Conservation (phyloP, 371 early-diverging fungal species). For the Vairimorpha ceranae region DNA sequence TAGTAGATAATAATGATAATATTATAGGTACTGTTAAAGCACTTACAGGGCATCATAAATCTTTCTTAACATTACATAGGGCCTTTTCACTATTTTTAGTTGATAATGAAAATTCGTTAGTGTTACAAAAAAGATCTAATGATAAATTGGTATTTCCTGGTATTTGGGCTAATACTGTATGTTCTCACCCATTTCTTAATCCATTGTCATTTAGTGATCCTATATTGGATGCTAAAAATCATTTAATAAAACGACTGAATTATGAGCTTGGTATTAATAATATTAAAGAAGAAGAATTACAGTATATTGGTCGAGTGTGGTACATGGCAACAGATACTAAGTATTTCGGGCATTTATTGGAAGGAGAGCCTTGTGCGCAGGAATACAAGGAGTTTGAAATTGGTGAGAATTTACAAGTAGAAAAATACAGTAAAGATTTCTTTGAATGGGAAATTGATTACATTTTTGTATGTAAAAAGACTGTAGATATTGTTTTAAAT, state of each 20-base stretch:
- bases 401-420: neutral
- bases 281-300: slow-evolving; percentile 11
- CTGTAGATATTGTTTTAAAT: neutral
- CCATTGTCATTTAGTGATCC: slow-evolving; percentile 22
- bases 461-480: slow-evolving; percentile 18
- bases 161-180: slow-evolving; percentile 39
- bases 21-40: slow-evolving; percentile 39
- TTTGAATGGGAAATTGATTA: slow-evolving; percentile 37
- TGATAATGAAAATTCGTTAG: slow-evolving; percentile 8
- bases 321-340: slow-evolving; percentile 25
- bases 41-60: neutral
- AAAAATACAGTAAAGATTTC: slow-evolving; percentile 7
- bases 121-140: slow-evolving; percentile 22
- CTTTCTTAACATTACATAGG: slow-evolving; percentile 8
- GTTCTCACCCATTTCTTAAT: slow-evolving; percentile 40
- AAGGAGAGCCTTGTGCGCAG: slow-evolving; percentile 3
- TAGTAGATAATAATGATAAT: slow-evolving; percentile 30
- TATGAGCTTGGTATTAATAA: slow-evolving; percentile 24
- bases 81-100: slow-evolving; percentile 41
- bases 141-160: slow-evolving; percentile 34
- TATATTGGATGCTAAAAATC: slow-evolving; percentile 20
- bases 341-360: slow-evolving; percentile 5
- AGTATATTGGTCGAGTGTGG: slow-evolving; percentile 16
- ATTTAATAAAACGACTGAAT: slow-evolving; percentile 18
- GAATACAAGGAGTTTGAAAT: neutral